Conservation (phyloP, 345 rosid species). For the Litchi chinensis region DNA sequence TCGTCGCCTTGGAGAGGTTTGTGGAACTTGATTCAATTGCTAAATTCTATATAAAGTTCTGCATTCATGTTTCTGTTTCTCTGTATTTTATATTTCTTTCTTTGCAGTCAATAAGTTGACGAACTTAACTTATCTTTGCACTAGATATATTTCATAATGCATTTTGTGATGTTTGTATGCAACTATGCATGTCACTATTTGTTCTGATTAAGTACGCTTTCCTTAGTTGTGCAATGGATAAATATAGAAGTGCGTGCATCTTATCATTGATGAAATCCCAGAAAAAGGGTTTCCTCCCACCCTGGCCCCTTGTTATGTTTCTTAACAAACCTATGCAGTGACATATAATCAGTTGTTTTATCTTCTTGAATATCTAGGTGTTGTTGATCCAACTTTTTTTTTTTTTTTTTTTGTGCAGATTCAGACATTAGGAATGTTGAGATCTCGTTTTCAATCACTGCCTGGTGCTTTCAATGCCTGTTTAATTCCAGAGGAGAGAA, state of each 20-base stretch:
- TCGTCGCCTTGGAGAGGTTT: conserved; percentile 99
- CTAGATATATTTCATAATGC: neutral
- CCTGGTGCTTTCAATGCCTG: conserved; percentile 90
- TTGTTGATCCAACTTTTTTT: conserved; percentile 14
- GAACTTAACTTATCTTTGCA: neutral
- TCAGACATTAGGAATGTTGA: conserved; percentile 96
- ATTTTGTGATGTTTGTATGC: neutral
- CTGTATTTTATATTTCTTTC: neutral
- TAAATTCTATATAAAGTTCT: conserved; percentile 6
- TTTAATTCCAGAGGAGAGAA: conserved; percentile 73
- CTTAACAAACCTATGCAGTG: neutral
- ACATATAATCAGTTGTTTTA: neutral
- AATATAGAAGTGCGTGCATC: neutral
- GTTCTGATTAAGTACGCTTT: neutral
- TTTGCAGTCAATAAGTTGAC: neutral
- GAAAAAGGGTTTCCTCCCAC: too few species aligned
- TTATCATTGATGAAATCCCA: neutral
- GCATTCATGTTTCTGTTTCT: neutral
- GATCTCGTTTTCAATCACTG: conserved; percentile 88
- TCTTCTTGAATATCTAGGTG: neutral
- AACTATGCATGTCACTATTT: neutral
- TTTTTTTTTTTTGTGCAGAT: conserved; percentile 64
- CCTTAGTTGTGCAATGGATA: neutral
- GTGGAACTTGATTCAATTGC: conserved; percentile 11
- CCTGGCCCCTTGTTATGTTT: neutral